These are phyloP conservation scores for Mycena rosella DNA, from an alignment of 768 basidiomycete genomes.

Conservation along the genomic window DNA sequence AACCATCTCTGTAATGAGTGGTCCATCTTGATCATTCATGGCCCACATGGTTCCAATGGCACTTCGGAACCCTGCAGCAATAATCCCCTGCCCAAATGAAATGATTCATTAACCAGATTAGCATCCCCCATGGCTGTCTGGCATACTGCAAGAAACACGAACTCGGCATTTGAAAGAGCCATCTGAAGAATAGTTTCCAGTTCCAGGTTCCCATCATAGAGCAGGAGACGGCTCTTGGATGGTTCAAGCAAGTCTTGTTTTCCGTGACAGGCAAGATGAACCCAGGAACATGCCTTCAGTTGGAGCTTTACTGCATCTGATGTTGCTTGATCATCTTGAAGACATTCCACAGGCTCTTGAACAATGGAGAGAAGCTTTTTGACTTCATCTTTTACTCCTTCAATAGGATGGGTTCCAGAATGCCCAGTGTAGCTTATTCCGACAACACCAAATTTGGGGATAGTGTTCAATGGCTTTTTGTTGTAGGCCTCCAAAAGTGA, in stretches of 20 bases:
- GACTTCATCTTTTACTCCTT: not conserved
- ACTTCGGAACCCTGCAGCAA: no score
- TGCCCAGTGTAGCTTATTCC: not conserved
- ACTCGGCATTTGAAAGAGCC: not conserved
- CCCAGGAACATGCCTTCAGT: not conserved
- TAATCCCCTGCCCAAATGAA: no score
- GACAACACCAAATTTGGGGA: not conserved
- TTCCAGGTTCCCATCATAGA: no score
- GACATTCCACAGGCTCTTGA: not conserved
- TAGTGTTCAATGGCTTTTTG: not conserved
- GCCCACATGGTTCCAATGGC: no score
- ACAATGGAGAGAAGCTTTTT: not conserved
- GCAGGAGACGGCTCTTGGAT: not conserved
- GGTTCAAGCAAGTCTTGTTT: not conserved
- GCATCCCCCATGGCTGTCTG: slow-evolving; percentile 1
- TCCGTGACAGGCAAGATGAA: slow-evolving; percentile 1
- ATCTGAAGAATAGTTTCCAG: no score
- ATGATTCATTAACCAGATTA: no score
- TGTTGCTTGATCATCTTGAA: not conserved
- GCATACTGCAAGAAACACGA: not conserved
- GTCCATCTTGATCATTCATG: no score
- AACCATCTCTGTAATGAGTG: no score
- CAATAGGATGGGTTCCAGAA: not conserved
- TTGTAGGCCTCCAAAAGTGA: not conserved
- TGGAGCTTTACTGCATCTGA: not conserved